Evolutionary conservation across 768 basidiomycete species (phyloP).

Genomic region (Favolaschia claudopus): DNA sequence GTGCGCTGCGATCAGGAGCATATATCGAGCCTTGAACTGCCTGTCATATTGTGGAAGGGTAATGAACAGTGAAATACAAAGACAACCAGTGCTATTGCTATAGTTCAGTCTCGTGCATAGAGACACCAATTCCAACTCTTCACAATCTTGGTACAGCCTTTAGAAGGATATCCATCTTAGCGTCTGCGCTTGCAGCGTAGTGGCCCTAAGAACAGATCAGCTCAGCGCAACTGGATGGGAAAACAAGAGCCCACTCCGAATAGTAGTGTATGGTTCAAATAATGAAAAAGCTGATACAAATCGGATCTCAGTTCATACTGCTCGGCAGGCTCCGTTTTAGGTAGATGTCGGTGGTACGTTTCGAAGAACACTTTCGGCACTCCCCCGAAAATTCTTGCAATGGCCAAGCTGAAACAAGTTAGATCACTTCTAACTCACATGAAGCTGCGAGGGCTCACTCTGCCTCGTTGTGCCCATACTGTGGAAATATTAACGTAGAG

Average conservation of each 20-base stretch:
- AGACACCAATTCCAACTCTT: background rate
- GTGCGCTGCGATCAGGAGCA: slow-evolving; percentile 8
- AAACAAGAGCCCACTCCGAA: slow-evolving; percentile 67
- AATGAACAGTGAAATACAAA: slow-evolving; percentile 10
- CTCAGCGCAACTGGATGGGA: slow-evolving; percentile 16
- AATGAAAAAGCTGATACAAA: slow-evolving; percentile 84
- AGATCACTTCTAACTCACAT: no score
- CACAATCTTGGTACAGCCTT: background rate
- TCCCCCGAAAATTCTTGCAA: slow-evolving; percentile 83
- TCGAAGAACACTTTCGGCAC: slow-evolving; percentile 69
- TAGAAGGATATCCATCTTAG: slow-evolving; percentile 49
- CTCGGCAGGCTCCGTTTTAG: slow-evolving; percentile 69
- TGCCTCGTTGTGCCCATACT: slow-evolving; percentile 84
- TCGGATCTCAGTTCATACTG: slow-evolving; percentile 71
- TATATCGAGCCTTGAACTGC: background rate
- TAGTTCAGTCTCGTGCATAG: background rate
- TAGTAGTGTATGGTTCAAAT: slow-evolving; percentile 80
- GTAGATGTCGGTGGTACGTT: slow-evolving; percentile 67
- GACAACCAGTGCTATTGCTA: slow-evolving; percentile 14
- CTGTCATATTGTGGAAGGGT: slow-evolving; percentile 18
- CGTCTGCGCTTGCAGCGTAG: slow-evolving; percentile 62
- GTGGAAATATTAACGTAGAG: no score
- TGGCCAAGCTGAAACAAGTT: slow-evolving; percentile 61
- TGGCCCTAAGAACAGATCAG: slow-evolving; percentile 52
- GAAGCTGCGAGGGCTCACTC: slow-evolving; percentile 59